Conservation (phyloP, 768 basidiomycete species). For the Lepiota venenata region DNA sequence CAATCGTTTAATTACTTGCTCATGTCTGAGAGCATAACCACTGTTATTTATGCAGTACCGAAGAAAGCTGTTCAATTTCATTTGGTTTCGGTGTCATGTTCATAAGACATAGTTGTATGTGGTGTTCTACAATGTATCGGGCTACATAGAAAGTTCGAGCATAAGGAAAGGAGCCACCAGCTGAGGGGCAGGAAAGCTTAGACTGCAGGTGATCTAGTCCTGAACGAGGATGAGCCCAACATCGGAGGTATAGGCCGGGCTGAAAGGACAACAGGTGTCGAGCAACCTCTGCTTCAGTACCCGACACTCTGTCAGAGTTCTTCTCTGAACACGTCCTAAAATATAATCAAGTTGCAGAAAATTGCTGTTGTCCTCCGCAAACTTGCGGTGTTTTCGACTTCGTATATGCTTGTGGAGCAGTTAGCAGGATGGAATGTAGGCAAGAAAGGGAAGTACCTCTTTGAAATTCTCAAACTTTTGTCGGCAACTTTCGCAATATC, state of each 20-base stretch:
- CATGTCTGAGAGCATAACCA: neutral
- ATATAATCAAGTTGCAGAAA: constrained; percentile 78
- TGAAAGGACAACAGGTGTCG: constrained; percentile 13
- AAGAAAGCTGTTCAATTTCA: constrained; percentile 5
- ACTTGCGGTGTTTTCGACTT: constrained; percentile 75
- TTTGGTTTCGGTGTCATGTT: neutral
- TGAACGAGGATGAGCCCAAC: neutral
- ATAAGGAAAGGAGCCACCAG: neutral
- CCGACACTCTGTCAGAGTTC: constrained; percentile 31
- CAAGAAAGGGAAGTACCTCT: constrained; percentile 39
- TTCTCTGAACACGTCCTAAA: constrained; percentile 56
- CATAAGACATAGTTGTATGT: neutral
- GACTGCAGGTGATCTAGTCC: neutral
- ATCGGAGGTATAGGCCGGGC: neutral
- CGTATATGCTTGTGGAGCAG: constrained; percentile 57
- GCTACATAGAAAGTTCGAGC: neutral
- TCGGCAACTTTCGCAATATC: constrained; percentile 97
- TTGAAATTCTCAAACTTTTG: constrained; percentile 87
- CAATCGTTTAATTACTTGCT: constrained; percentile 9
- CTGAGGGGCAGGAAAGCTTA: too few species aligned
- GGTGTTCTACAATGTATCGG: neutral
- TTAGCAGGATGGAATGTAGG: constrained; percentile 2
- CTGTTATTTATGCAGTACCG: constrained; percentile 12
- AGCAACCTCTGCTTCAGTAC: constrained; percentile 22
- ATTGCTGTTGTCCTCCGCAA: constrained; percentile 73